Evolutionary conservation across 139 green algal species (phyloP), one percentile per base, ranked within the genome.

Genomic region (Spirogloea muscicola): DNA sequence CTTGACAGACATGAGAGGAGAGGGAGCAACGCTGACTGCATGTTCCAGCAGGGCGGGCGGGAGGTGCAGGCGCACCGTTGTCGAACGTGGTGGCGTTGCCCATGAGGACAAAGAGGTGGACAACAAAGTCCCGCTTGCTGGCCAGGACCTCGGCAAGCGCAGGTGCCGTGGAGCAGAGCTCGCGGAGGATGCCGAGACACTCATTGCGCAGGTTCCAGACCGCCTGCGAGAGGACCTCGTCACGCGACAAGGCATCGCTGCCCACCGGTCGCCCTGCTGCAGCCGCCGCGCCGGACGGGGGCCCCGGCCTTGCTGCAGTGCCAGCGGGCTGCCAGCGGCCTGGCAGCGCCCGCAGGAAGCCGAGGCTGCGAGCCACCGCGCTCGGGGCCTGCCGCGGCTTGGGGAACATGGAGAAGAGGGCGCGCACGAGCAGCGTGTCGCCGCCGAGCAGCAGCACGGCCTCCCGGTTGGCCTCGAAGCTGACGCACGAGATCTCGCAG

Each of bases 71-170:
- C 69, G 3, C 29, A 79, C 70, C 70, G 21, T 82, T 62, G 39
- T 82, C 75, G 59, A 82, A 82, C 41, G 75, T 80, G 57, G 27
- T 49, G 3, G 13, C 36, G 52, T 73, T 64, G 34, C 42, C 34
- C 75, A 82, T 82, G 52, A 82, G 68, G 6, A 41, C 43, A 34
- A 82, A 82, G 21, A 82, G 58, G 18, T 31, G 75, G 58, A 62
- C 49, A 16, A 82, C 18, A 10, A 82, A 64, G 2, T 82, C 25
- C 40, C 18, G 5, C 10, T 82, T 67, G 16, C 37, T 36, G 5
- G 68, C 36, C n/a, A 82, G 68, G 37, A 37, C 38, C 44, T 80
- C 68, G n/a, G 31, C 49, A 38, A 75, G 79, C 43, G 36, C 62
- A 18, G 68, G 49, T 4, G 34, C 31, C 3, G 68, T 44, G 58